Percentiles rank a stretch among this genome's conserved stretches.
These are phyloP conservation scores for Paramecium tetraurelia DNA, from an alignment of 73 alveolate genomes.

Conservation along the genomic window DNA sequence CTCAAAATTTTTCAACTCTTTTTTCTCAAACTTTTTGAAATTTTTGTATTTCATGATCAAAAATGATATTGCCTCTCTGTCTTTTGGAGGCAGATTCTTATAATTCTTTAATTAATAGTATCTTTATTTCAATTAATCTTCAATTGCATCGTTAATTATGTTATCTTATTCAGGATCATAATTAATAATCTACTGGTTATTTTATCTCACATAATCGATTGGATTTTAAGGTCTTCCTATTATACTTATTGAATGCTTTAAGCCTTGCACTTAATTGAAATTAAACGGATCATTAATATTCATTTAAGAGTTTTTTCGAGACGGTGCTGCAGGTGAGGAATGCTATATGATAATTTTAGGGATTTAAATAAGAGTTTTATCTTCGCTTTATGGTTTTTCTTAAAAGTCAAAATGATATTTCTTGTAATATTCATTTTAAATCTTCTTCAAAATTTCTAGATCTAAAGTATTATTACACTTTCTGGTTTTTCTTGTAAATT, in stretches of 20 bases:
- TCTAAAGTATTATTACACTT: not conserved
- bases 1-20: not conserved
- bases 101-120: not conserved
- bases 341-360: not conserved
- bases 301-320: not conserved
- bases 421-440: not conserved
- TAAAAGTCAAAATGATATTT: not conserved
- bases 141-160: not conserved
- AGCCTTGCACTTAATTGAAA: not conserved
- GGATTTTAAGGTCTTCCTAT: not conserved
- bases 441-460: not conserved
- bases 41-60: not conserved
- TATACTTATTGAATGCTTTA: not conserved
- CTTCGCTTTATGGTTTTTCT: not conserved
- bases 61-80: not conserved
- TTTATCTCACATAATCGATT: not conserved
- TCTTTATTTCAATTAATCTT: not conserved
- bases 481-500: not conserved
- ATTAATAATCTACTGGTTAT: not conserved
- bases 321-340: not conserved
- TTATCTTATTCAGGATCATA: not conserved
- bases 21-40: not conserved
- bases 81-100: not conserved
- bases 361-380: not conserved
- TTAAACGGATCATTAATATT: not conserved